phyloP scores from a whole-genome alignment of 768 basidiomycete genomes.

The Psilocybe subaeruginosa region DNA sequence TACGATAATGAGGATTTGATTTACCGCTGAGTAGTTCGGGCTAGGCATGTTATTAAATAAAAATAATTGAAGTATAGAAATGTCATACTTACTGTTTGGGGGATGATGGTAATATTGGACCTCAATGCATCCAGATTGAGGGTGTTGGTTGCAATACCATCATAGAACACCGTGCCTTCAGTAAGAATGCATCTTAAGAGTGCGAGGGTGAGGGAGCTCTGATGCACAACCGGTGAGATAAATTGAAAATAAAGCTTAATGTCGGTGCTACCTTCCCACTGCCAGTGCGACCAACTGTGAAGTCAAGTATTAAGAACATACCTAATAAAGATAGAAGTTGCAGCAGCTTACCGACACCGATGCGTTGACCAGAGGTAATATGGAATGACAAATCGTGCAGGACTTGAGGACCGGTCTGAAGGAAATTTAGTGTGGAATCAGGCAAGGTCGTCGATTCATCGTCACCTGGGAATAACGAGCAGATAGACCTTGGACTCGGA shows the following conservation, averaged over 20 bases:
- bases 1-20: too few relatives aligned
- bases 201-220: conserved; percentile 59
- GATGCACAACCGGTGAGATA: background rate
- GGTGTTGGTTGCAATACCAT: conserved; percentile 47
- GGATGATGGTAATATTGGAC: conserved; percentile 62
- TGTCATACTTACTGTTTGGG: conserved; percentile 38
- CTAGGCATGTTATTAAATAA: conserved; percentile 19
- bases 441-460: background rate
- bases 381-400: conserved; percentile 52
- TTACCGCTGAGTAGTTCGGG: conserved; percentile 56
- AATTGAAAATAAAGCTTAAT: background rate
- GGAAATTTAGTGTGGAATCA: too few relatives aligned
- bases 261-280: conserved; percentile 17
- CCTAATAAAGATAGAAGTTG: background rate
- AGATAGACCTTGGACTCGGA: conserved; percentile 51
- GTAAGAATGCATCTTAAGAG: conserved; percentile 60
- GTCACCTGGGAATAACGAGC: conserved; percentile 47
- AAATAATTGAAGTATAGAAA: conserved; percentile 8
- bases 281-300: conserved; percentile 21
- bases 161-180: conserved; percentile 56
- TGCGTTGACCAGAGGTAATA: conserved; percentile 57
- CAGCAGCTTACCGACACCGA: conserved; percentile 44
- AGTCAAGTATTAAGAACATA: background rate
- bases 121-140: conserved; percentile 61
- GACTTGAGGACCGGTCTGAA: conserved; percentile 42